phyloP scores from a whole-genome alignment of 345 rosid species.

The Trapa bicornis region DNA sequence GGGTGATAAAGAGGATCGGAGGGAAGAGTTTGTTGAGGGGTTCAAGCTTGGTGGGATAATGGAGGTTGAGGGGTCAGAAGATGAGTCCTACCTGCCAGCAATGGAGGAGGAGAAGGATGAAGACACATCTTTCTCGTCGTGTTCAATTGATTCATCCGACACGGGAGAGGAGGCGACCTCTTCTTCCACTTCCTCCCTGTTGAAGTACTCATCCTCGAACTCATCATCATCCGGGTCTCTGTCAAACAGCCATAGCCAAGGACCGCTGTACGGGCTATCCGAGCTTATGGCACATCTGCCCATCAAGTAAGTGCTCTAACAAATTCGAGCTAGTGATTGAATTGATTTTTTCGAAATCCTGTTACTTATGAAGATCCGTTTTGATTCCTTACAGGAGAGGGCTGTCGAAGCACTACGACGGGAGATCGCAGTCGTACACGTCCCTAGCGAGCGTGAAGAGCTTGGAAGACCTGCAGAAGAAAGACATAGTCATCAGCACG shows the following conservation, averaged over 20 bases:
- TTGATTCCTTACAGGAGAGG: slow-evolving; percentile 33
- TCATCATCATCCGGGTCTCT: slow-evolving; percentile 7
- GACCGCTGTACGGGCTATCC: slow-evolving; percentile 47
- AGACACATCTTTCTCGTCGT: slow-evolving; percentile 10
- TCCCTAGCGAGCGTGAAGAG: slow-evolving; percentile 33
- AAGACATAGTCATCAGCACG: slow-evolving; percentile 9
- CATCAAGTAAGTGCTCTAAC: slow-evolving; percentile 34
- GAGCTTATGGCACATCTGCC: slow-evolving; percentile 55
- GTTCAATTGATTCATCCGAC: slow-evolving; percentile 26
- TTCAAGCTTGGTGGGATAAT: background rate
- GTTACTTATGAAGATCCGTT: background rate
- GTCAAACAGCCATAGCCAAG: slow-evolving; percentile 8
- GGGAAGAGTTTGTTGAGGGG: background rate
- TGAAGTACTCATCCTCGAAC: slow-evolving; percentile 14
- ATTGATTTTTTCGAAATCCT: background rate
- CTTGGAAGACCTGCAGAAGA: slow-evolving; percentile 39
- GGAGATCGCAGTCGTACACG: slow-evolving; percentile 44
- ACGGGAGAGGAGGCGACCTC: slow-evolving; percentile 35
- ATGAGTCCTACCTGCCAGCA: no score
- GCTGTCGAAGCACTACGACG: slow-evolving; percentile 38
- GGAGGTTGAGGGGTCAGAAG: background rate
- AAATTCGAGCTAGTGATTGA: background rate
- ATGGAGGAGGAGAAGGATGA: background rate
- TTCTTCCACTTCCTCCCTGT: slow-evolving; percentile 13
- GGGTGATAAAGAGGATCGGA: background rate